Base-by-base conservation (phyloP, 2,329 filamentous ascomycete species). In the Drechslera avenae region DNA sequence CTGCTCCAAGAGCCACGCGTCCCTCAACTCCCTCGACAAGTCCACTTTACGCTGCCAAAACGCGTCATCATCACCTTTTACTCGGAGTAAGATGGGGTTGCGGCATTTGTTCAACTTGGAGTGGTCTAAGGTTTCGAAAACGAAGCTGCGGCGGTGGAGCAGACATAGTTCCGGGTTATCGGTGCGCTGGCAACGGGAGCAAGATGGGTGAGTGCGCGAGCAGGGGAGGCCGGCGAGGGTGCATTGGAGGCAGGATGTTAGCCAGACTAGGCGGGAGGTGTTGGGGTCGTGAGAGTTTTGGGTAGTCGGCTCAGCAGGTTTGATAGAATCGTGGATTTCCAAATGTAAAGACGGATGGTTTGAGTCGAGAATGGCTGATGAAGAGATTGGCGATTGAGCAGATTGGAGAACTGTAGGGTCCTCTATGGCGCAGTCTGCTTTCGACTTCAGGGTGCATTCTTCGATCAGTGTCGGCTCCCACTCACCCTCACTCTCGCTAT, bases 211-310 rank as follows among this genome's bases (percentile, higher is more conserved):
- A 1, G 59, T 69, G 19, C 67, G 56, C 0, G 68, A 71, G 47
- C 70, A 73, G 7, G 62, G 60, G 2, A 73, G 57, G 2, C 42
- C 31, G 1, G 54, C 43, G 16, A 66, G 56, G 1, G 52, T 62
- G 53, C 70, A 73, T 50, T 72, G 67, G 0, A 66, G 53, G 16
- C 70, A 73, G 3, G 69, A 70, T 5, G 59, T 62, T 5, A 73
- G 33, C 23, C 39, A 60, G 1, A 68, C 52, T n/a, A 65, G 40
- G 12, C 51, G 52, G 1, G 56, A 46, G 8, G 28, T 28, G 12
- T 46, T 18, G 2, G 45, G 36, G 19, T 5, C 4, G 18, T 14
- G 17, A 21, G 23, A 4, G 1, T 0, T 21, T 35, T 21, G 16
- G 9, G n/a, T 7, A 8, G 26, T 30, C 1, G 5, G 13, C 4